Conservation (phyloP, 1,284 basidiomycete genomes). For the Ustanciosporium gigantosporum region DNA sequence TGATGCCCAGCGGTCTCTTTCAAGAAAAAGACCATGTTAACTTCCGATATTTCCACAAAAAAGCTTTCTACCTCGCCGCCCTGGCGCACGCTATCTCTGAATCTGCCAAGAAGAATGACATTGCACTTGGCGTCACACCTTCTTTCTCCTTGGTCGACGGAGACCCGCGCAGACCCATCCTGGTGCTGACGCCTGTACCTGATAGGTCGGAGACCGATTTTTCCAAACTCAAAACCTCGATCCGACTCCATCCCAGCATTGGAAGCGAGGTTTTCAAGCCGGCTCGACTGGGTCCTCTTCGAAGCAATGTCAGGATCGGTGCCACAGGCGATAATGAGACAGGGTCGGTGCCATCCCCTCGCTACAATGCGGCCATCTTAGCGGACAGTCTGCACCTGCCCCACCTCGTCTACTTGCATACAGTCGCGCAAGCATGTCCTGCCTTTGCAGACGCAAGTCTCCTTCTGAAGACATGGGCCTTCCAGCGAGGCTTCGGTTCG, state of each 20-base stretch:
- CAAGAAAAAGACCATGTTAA: slow-evolving; percentile 94
- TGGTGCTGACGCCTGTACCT: slow-evolving; percentile 68
- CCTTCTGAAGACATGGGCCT: slow-evolving; percentile 85
- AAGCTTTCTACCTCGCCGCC: slow-evolving; percentile 83
- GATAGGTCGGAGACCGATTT: slow-evolving; percentile 69
- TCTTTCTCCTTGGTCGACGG: slow-evolving; percentile 69
- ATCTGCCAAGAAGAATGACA: slow-evolving; percentile 45
- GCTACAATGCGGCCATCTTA: slow-evolving; percentile 79
- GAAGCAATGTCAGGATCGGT: slow-evolving; percentile 63
- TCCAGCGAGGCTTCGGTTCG: slow-evolving; percentile 75
- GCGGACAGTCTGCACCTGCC: slow-evolving; percentile 70
- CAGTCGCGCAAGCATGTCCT: slow-evolving; percentile 69
- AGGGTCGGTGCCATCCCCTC: slow-evolving; percentile 67
- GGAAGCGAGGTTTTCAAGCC: slow-evolving; percentile 69
- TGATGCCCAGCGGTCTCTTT: slow-evolving; percentile 70
- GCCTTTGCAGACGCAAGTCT: slow-evolving; percentile 77
- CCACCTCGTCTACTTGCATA: slow-evolving; percentile 73
- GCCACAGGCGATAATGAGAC: slow-evolving; percentile 12
- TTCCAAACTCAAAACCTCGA: slow-evolving; percentile 70
- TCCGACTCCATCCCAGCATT: slow-evolving; percentile 76
- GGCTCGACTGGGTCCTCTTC: slow-evolving; percentile 72
- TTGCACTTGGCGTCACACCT: slow-evolving; percentile 67
- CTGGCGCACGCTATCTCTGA: slow-evolving; percentile 70
- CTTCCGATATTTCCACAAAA: slow-evolving; percentile 87
- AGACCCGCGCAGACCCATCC: slow-evolving; percentile 72